Percentiles rank a stretch among this genome's conserved stretches.
These are phyloP conservation scores for Bretschneidera sinensis DNA, from an alignment of 345 rosid species.

Conservation along the genomic window DNA sequence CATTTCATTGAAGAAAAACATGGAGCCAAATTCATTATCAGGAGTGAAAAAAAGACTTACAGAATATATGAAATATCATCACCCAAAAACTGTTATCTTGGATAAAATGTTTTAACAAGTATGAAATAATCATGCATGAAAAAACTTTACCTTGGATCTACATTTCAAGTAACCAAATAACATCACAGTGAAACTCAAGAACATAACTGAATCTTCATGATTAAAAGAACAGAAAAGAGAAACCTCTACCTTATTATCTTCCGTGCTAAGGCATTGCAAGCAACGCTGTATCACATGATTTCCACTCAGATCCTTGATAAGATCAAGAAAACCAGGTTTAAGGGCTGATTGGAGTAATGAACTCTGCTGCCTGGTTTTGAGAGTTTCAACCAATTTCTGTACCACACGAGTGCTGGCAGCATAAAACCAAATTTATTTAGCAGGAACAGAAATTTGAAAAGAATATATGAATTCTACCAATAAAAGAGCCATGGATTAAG, in stretches of 20 bases:
- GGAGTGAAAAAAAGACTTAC: no score
- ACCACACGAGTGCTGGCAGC: constrained; percentile 63
- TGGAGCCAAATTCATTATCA: no score
- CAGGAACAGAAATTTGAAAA: constrained; percentile 1
- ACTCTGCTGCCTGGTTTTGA: constrained; percentile 55
- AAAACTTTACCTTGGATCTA: no score
- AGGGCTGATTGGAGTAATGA: constrained; percentile 43
- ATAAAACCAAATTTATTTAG: constrained; percentile 7
- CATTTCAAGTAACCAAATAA: no score
- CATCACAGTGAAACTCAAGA: background rate
- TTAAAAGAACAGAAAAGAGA: constrained; percentile 12
- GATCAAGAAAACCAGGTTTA: constrained; percentile 56
- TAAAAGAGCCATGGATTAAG: background rate
- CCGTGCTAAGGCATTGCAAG: constrained; percentile 46
- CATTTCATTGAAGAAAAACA: no score
- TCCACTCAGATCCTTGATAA: constrained; percentile 68
- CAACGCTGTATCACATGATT: constrained; percentile 78
- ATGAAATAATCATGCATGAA: no score
- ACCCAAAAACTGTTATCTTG: no score
- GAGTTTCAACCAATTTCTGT: constrained; percentile 67
- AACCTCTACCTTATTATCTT: constrained; percentile 48
- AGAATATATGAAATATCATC: no score
- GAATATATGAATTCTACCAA: background rate
- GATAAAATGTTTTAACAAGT: no score
- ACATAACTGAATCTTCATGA: background rate